Evolutionary conservation across 495 filamentous ascomycete species (phyloP).

Genomic region (Pseudomonodictys pantanalensis): DNA sequence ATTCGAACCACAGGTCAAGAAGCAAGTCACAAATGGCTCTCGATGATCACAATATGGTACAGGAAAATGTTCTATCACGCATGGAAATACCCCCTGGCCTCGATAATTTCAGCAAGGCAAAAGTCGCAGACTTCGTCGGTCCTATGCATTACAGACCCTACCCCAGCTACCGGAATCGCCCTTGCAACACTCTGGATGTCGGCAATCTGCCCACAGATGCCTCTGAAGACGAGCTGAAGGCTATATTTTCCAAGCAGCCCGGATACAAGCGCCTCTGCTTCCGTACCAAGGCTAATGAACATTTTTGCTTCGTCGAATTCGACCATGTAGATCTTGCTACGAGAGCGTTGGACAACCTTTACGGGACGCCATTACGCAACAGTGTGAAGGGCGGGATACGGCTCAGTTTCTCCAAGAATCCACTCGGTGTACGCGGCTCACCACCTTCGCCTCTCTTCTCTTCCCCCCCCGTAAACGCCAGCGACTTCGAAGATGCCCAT

Average conservation of each 20-base stretch:
- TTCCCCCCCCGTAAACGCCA: no score
- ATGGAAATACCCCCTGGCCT: no score
- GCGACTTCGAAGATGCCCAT: no score
- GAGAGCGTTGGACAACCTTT: slow-evolving; percentile 87
- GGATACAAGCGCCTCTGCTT: slow-evolving; percentile 96
- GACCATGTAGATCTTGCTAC: slow-evolving; percentile 93
- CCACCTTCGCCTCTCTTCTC: no score
- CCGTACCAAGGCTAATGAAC: slow-evolving; percentile 95
- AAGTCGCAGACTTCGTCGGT: no score
- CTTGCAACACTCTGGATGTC: slow-evolving; percentile 97
- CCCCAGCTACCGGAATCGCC: slow-evolving; percentile 94
- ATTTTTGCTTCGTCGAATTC: slow-evolving; percentile 99
- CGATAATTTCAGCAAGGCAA: no score
- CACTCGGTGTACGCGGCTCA: slow-evolving; percentile 88
- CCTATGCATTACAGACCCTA: no score
- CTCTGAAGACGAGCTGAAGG: slow-evolving; percentile 93
- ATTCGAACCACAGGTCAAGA: no score
- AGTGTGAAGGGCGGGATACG: slow-evolving; percentile 95
- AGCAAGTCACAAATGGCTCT: no score
- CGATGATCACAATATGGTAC: no score
- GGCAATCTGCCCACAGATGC: slow-evolving; percentile 93
- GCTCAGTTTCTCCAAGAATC: slow-evolving; percentile 98
- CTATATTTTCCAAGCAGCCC: slow-evolving; percentile 88
- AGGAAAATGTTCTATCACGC: no score
- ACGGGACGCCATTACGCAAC: slow-evolving; percentile 84